A percentile compares a stretch with the other conserved stretches of the same genome.
Conservation (phyloP, 1,284 basidiomycete genomes). For the Leccinum subspadiceum region DNA sequence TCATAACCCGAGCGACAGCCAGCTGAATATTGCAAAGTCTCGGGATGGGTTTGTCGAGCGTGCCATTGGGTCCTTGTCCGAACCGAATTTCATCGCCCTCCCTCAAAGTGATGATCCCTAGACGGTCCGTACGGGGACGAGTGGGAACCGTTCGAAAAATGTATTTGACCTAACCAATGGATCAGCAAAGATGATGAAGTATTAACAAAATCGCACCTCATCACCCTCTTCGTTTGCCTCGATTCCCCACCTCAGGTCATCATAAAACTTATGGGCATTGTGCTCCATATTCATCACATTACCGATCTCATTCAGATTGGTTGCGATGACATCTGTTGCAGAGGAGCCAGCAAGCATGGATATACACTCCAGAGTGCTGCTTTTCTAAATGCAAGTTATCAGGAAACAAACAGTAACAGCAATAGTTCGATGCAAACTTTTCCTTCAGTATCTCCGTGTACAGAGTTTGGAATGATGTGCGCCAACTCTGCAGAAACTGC, state of each 20-base stretch:
- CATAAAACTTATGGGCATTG: background rate
- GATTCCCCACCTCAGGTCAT: background rate
- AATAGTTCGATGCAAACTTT: background rate
- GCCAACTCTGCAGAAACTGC: background rate
- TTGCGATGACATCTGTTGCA: background rate
- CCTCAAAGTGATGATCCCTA: background rate
- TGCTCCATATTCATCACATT: background rate
- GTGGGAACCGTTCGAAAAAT: background rate
- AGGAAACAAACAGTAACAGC: background rate
- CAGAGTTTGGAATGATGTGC: background rate
- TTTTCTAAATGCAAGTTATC: background rate
- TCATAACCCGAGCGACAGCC: conserved; percentile 9
- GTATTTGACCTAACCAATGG: background rate
- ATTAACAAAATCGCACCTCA: background rate
- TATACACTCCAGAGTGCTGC: background rate
- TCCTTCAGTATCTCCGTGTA: background rate
- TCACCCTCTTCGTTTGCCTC: background rate
- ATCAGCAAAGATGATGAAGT: background rate
- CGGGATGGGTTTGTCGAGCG: background rate
- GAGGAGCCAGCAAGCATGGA: background rate
- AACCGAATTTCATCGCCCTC: background rate
- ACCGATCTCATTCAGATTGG: background rate
- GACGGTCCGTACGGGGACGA: no score
- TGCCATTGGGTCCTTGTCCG: background rate
- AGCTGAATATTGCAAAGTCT: conserved; percentile 5